Percentiles rank a stretch among this genome's conserved stretches.
Evolutionary conservation across 2,329 filamentous ascomycete genomes (phyloP).

Genomic region (Ceratocystis cubensis): DNA sequence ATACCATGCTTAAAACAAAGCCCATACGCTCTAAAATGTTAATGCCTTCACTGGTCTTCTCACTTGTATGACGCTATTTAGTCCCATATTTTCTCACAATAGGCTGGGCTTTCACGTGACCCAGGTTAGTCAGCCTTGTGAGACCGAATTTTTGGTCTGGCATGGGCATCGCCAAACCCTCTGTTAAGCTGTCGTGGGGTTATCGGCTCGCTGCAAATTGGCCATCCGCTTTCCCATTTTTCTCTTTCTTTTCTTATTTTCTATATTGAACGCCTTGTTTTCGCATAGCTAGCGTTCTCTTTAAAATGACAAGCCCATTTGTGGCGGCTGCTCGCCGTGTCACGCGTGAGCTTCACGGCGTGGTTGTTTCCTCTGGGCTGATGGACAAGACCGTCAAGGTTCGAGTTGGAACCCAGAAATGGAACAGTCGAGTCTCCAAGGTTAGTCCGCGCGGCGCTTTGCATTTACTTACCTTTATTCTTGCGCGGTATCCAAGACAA

Average conservation of each 20-base stretch:
- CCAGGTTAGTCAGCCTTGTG: neutral
- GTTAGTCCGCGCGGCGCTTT: slow-evolving; percentile 31
- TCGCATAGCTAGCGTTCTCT: neutral
- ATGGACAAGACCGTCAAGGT: slow-evolving; percentile 74
- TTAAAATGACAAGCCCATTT: slow-evolving; percentile 30
- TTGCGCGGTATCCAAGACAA: too few species aligned
- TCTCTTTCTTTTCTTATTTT: neutral
- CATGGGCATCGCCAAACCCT: neutral
- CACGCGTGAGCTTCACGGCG: slow-evolving; percentile 45
- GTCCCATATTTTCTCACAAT: neutral
- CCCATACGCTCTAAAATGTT: too few species aligned
- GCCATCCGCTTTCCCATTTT: neutral
- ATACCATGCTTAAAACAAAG: too few species aligned
- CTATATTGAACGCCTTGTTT: neutral
- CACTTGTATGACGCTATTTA: neutral
- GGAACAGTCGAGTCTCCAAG: slow-evolving; percentile 62
- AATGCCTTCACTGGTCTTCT: neutral
- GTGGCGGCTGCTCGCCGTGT: slow-evolving; percentile 32
- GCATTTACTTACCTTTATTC: too few species aligned
- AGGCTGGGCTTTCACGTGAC: neutral
- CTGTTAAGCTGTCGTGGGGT: neutral
- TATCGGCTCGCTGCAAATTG: neutral
- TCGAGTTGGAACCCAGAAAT: slow-evolving; percentile 55
- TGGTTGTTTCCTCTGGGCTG: slow-evolving; percentile 64
- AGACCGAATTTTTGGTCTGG: slow-evolving; percentile 3